Evolutionary conservation across 495 filamentous ascomycete species (phyloP), one percentile per base, ranked within the genome.

Genomic region (Penicillium lividum): DNA sequence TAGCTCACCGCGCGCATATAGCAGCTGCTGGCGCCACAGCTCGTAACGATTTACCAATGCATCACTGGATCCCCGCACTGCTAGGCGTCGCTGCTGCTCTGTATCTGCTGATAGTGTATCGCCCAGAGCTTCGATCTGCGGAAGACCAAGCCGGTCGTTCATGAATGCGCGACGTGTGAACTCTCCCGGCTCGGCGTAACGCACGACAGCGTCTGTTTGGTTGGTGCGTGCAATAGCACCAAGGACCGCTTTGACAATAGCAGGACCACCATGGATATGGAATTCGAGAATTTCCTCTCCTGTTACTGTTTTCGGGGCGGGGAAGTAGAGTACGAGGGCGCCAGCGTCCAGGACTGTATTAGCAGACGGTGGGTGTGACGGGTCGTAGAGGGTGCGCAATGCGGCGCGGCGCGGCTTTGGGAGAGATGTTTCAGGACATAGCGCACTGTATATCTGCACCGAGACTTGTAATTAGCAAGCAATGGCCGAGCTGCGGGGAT

Each of bases 141-240:
- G 89, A 3, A 98, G 82, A 59, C 92, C 89, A 5, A 98, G 81
- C 1, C 92, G 83, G 62, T 87, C 79, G 70, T 97, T 97, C 72
- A 89, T 78, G 69, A 98, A 98, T 7, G 95, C 92, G 38, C 93
- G 89, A 33, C 87, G 86, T 7, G 94, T 98, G 72, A 98, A 98
- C 66, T 98, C 94, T 56, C 94, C 94, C 1, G 94, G 90, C 63
- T 97, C 94, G 0, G 94, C 94, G 64, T 96, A 96, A 10, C 91
- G 91, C 45, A 97, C 84, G n/a, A 58, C 54, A 29, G 62, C 62
- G 4, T 61, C 60, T 0, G 56, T 43, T 30, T 48, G 47, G 43
- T 63, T 68, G 4, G 63, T 70, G n/a, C 73, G 74, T 0, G 88
- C 79, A 54, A 98, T 91, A 8, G 91, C 92, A 7, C 79, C 70